phyloP scores from a whole-genome alignment of 2,329 filamentous ascomycete species.

The Diaporthe destruens region DNA sequence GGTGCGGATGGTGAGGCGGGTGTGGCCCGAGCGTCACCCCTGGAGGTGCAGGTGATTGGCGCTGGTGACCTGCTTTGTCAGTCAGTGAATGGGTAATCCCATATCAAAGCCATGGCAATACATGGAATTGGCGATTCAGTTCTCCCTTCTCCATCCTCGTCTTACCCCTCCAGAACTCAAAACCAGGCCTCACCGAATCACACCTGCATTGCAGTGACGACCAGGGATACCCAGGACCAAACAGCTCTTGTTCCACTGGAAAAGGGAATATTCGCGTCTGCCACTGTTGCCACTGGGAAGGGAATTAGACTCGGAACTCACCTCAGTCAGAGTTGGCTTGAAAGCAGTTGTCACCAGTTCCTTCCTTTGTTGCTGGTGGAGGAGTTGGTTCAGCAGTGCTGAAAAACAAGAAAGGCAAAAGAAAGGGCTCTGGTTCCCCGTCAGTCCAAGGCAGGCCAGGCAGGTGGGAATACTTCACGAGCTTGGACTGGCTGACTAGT shows the following conservation, averaged over 20 bases:
- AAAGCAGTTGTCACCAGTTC: neutral
- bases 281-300: neutral
- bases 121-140: constrained; percentile 12
- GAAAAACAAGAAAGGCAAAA: neutral
- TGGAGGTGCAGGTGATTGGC: neutral
- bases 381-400: no score
- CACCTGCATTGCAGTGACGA: neutral
- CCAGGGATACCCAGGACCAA: neutral
- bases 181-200: neutral
- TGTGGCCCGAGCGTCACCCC: constrained; percentile 6
- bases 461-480: neutral
- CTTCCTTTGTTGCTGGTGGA: neutral
- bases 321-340: neutral
- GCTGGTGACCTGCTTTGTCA: constrained; percentile 33
- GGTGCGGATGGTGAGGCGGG: neutral
- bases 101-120: constrained; percentile 26
- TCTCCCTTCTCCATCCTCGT: neutral
- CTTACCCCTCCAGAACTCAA: neutral
- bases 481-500: neutral
- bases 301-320: neutral
- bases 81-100: constrained; percentile 6
- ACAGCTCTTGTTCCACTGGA: neutral
- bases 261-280: neutral
- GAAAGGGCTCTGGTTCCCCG: neutral
- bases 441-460: neutral